Conservation (phyloP, 75 land plant species). For the Sequoia sempervirens region DNA sequence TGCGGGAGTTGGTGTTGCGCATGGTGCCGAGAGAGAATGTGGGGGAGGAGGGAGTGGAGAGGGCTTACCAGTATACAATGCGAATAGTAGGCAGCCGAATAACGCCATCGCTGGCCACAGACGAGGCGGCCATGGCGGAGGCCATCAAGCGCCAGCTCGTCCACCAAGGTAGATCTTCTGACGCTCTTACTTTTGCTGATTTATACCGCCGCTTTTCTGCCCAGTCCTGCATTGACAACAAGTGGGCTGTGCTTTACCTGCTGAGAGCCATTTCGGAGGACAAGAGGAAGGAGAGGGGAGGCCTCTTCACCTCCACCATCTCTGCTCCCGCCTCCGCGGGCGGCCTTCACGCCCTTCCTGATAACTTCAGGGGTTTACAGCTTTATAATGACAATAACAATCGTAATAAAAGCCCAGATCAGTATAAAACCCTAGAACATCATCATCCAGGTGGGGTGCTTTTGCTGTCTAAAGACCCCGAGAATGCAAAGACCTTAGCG, state of each 20-base stretch:
- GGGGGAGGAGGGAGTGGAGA: conserved; percentile 9
- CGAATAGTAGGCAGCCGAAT: conserved; percentile 84
- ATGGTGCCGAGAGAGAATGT: conserved; percentile 23
- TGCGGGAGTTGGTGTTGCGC: conserved; percentile 78
- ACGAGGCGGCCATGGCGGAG: conserved; percentile 88
- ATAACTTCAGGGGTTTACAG: not conserved
- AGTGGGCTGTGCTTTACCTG: conserved; percentile 84
- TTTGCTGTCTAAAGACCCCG: conserved; percentile 71
- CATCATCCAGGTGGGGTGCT: conserved; percentile 59
- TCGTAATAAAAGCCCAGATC: conserved; percentile 11
- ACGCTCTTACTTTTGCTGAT: conserved; percentile 88
- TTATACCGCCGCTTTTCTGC: conserved; percentile 64
- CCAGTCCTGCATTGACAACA: conserved; percentile 54
- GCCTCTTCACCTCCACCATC: conserved; percentile 24
- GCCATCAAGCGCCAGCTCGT: conserved; percentile 90
- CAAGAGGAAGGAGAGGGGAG: conserved; percentile 23
- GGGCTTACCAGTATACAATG: conserved; percentile 61
- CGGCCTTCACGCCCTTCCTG: conserved; percentile 48
- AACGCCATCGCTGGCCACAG: conserved; percentile 64
- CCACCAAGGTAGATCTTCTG: conserved; percentile 69
- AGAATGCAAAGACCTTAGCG: conserved; percentile 57
- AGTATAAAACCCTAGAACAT: conserved; percentile 5
- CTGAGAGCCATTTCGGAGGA: conserved; percentile 71
- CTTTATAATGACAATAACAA: not conserved
- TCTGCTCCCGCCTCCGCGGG: conserved; percentile 34